These are phyloP conservation scores for Apiotrichum porosum DNA, from an alignment of 1,284 basidiomycete species.

Conservation along the genomic window DNA sequence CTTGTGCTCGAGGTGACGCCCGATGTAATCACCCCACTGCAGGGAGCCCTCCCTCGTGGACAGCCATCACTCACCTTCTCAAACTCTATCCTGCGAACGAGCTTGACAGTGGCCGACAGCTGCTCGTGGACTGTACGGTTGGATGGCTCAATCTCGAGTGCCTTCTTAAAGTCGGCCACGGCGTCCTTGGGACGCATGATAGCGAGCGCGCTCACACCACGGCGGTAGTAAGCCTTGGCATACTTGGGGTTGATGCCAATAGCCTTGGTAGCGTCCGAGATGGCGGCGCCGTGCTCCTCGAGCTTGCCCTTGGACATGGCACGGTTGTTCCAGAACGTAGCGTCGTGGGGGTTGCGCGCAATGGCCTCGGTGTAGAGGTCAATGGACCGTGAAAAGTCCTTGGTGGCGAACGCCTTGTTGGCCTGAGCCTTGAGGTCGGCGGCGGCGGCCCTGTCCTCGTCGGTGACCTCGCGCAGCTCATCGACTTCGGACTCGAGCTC, in stretches of 20 bases:
- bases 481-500: conserved; percentile 44
- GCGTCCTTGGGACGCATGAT: conserved; percentile 79
- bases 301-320: conserved; percentile 53
- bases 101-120: conserved; percentile 82
- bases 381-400: conserved; percentile 62
- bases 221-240: conserved; percentile 67
- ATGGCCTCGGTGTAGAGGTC: conserved; percentile 72
- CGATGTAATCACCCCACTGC: neutral
- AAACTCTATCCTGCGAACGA: conserved; percentile 69
- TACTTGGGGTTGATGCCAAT: conserved; percentile 85
- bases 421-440: conserved; percentile 70
- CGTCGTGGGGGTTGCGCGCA: conserved; percentile 62
- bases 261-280: conserved; percentile 59
- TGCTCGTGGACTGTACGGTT: conserved; percentile 78
- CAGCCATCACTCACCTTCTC: conserved; percentile 63
- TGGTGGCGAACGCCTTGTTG: conserved; percentile 72
- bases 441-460: conserved; percentile 64
- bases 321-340: conserved; percentile 49
- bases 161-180: conserved; percentile 78
- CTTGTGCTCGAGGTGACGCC: neutral
- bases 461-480: conserved; percentile 53
- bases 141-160: conserved; percentile 78
- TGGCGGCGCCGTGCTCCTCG: conserved; percentile 51
- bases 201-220: conserved; percentile 87
- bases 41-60: too few species aligned